phyloP scores from a whole-genome alignment of 139 green algal species.

The Cymbomonas tetramitiformis region DNA sequence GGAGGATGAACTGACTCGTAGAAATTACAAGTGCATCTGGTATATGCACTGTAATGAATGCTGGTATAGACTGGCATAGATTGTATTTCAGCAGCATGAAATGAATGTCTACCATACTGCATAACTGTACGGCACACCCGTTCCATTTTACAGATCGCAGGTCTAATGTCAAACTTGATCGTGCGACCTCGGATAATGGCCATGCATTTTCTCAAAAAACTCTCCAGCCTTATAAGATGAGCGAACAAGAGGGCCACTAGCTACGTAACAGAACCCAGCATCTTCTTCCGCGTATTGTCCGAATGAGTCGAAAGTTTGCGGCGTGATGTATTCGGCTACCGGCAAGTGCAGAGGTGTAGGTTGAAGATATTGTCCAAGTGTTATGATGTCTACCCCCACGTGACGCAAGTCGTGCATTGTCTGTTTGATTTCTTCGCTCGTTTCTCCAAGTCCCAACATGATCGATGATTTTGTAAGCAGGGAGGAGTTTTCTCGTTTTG shows the following conservation, averaged over 20 bases:
- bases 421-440: slow-evolving; percentile 55
- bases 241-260: slow-evolving; percentile 79
- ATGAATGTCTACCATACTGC: too few species aligned
- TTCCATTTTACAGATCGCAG: too few species aligned
- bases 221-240: slow-evolving; percentile 86
- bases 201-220: too few species aligned
- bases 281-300: slow-evolving; percentile 55
- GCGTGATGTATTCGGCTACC: slow-evolving; percentile 90
- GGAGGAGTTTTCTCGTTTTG: slow-evolving; percentile 52
- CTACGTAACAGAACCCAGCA: slow-evolving; percentile 83
- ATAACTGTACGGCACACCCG: too few species aligned
- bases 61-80: too few species aligned
- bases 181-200: too few species aligned
- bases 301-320: slow-evolving; percentile 79
- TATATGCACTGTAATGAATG: too few species aligned
- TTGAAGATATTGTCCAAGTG: slow-evolving; percentile 95
- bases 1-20: too few species aligned
- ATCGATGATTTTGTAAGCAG: slow-evolving; percentile 83
- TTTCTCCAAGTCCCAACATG: slow-evolving; percentile 95
- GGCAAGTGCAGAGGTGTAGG: slow-evolving; percentile 94
- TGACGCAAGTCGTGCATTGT: slow-evolving; percentile 38
- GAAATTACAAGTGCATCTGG: too few species aligned
- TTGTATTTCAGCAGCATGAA: too few species aligned
- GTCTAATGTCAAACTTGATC: too few species aligned
- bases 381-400: slow-evolving; percentile 84